Conservation (phyloP, 1,284 basidiomycete genomes). For the Ustilago curta region DNA sequence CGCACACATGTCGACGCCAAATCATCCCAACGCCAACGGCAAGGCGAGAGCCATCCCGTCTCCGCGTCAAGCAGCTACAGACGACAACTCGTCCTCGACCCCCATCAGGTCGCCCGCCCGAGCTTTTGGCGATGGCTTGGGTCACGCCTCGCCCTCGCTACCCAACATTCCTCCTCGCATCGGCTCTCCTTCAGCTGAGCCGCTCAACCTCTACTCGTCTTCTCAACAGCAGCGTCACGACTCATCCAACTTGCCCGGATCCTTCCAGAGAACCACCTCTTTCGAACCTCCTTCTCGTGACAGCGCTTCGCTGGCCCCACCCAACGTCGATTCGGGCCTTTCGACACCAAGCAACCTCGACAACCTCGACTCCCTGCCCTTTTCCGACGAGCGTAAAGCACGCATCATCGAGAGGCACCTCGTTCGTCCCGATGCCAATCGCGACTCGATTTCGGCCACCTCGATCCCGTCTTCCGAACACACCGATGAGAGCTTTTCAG, state of each 20-base stretch:
- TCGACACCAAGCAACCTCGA: conserved; percentile 52
- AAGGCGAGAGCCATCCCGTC: conserved; percentile 39
- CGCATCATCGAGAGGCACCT: conserved; percentile 61
- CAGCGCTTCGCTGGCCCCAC: conserved; percentile 40
- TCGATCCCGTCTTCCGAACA: conserved; percentile 39
- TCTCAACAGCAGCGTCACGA: conserved; percentile 39
- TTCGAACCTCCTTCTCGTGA: conserved; percentile 47
- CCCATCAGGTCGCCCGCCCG: conserved; percentile 45
- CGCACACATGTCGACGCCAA: conserved; percentile 38
- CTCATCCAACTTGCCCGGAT: conserved; percentile 24
- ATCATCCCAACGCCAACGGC: conserved; percentile 31
- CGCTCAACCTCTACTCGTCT: conserved; percentile 37
- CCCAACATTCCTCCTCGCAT: conserved; percentile 59
- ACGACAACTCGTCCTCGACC: conserved; percentile 11
- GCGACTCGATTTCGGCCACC: conserved; percentile 45
- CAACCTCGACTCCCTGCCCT: conserved; percentile 59
- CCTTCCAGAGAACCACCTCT: conserved; percentile 22
- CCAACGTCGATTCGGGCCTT: conserved; percentile 40
- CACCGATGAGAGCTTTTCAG: conserved; percentile 25
- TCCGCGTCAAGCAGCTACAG: conserved; percentile 11
- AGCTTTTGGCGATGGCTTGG: conserved; percentile 24
- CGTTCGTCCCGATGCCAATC: conserved; percentile 40
- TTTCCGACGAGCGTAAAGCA: conserved; percentile 62
- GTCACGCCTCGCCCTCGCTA: conserved; percentile 40
- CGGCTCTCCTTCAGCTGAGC: conserved; percentile 49